A percentile compares a stretch with the other conserved stretches of the same genome.
phyloP scores from a whole-genome alignment of 2,329 filamentous ascomycete genomes.

The Penicillium olsonii region DNA sequence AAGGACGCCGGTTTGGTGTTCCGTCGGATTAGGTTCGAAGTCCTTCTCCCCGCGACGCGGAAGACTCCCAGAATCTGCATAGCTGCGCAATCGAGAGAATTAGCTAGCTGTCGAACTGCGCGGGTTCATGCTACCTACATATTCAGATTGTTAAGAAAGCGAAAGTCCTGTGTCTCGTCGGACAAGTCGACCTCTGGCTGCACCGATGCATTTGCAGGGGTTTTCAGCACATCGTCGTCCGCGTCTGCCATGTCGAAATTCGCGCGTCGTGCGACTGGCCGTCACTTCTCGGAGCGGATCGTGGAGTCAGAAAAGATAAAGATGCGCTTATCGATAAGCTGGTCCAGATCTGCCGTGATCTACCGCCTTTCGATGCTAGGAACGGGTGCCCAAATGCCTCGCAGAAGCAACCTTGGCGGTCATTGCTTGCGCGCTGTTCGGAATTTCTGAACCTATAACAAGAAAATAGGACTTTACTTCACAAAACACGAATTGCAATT shows the following conservation, averaged over 20 bases:
- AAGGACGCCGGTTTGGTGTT: slow-evolving; percentile 74
- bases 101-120: background rate
- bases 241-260: slow-evolving; percentile 43
- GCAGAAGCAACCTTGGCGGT: no score
- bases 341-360: background rate
- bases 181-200: slow-evolving; percentile 64
- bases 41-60: slow-evolving; percentile 96
- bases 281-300: slow-evolving; percentile 13
- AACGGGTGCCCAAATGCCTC: no score
- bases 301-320: slow-evolving; percentile 11
- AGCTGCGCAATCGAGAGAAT: slow-evolving; percentile 21
- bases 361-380: background rate
- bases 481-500: background rate
- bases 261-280: background rate
- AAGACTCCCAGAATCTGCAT: slow-evolving; percentile 51
- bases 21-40: slow-evolving; percentile 90
- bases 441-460: no score
- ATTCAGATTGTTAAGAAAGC: slow-evolving; percentile 64
- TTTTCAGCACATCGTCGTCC: slow-evolving; percentile 45
- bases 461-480: no score
- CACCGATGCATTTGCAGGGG: slow-evolving; percentile 30
- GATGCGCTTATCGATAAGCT: slow-evolving; percentile 28
- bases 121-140: slow-evolving; percentile 38
- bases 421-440: no score
- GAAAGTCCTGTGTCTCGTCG: slow-evolving; percentile 85